These are phyloP conservation scores for Paramyrothecium sp. DNA, from an alignment of 2,329 filamentous ascomycete genomes.

Conservation along the genomic window DNA sequence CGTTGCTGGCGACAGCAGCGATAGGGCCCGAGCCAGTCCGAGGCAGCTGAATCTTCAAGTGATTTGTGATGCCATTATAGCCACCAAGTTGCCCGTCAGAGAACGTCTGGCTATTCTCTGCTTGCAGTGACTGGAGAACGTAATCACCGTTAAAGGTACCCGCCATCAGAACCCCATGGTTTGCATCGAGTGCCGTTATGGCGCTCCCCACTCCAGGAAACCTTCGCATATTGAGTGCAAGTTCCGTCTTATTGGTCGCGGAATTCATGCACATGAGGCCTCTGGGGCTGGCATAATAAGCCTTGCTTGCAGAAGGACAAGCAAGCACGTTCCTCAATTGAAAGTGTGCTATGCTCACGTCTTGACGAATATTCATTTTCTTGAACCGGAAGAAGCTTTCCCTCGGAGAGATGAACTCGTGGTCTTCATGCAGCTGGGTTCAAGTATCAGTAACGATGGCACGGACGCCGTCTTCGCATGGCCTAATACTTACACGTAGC, in stretches of 20 bases:
- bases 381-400: constrained; percentile 59
- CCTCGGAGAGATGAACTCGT: constrained; percentile 29
- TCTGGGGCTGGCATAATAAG: constrained; percentile 54
- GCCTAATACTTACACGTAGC: constrained; percentile 42
- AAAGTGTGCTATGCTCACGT: constrained; percentile 61
- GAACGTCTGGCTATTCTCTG: constrained; percentile 30
- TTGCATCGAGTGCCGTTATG: constrained; percentile 48
- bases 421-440: constrained; percentile 13
- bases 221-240: constrained; percentile 42
- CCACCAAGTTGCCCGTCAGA: constrained; percentile 44
- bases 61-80: constrained; percentile 61
- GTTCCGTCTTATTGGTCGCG: constrained; percentile 41
- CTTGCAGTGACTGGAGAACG: constrained; percentile 44
- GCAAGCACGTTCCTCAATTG: constrained; percentile 64
- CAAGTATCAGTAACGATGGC: too few species aligned
- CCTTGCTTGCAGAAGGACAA: constrained; percentile 51
- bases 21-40: constrained; percentile 51
- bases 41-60: constrained; percentile 56
- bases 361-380: constrained; percentile 52
- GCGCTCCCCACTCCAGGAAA: constrained; percentile 29
- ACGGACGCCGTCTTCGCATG: too few species aligned
- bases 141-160: constrained; percentile 60
- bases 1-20: constrained; percentile 64
- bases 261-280: constrained; percentile 54
- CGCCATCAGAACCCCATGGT: constrained; percentile 54